Conservation (phyloP, 768 basidiomycete genomes). For the Macrolepiota albuminosa region DNA sequence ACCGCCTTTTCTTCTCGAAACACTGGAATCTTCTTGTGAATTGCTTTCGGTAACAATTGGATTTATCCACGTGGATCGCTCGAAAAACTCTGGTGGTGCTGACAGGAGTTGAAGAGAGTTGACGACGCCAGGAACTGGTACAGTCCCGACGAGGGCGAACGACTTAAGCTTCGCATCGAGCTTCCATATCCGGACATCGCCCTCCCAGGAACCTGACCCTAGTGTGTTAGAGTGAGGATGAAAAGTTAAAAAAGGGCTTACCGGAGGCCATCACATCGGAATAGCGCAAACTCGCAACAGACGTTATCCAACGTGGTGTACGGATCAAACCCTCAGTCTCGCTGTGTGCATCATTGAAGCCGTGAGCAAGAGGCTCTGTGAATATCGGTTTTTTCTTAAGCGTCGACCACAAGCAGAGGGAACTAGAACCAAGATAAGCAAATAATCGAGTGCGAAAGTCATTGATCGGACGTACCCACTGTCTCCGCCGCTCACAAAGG, state of each 20-base stretch:
- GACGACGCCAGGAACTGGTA: slow-evolving; percentile 73
- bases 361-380: slow-evolving; percentile 83
- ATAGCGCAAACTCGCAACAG: slow-evolving; percentile 77
- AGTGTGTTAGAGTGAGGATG: background rate
- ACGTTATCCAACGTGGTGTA: slow-evolving; percentile 89
- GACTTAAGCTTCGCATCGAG: slow-evolving; percentile 74
- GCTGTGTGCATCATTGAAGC: slow-evolving; percentile 65
- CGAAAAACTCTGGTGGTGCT: slow-evolving; percentile 44
- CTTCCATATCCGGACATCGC: slow-evolving; percentile 86
- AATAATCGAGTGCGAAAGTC: background rate
- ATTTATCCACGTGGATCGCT: slow-evolving; percentile 28
- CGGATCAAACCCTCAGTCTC: slow-evolving; percentile 71
- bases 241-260: slow-evolving; percentile 21
- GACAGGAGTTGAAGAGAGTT: slow-evolving; percentile 85
- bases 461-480: slow-evolving; percentile 67
- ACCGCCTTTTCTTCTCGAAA: slow-evolving; percentile 15
- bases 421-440: slow-evolving; percentile 37
- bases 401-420: slow-evolving; percentile 90
- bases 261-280: slow-evolving; percentile 91
- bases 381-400: slow-evolving; percentile 94
- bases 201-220: slow-evolving; percentile 86
- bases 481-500: slow-evolving; percentile 92
- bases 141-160: slow-evolving; percentile 61
- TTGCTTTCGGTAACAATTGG: background rate
- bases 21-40: background rate